Base-by-base conservation (phyloP, 306 rosid genomes). In the Fagus crenata region DNA sequence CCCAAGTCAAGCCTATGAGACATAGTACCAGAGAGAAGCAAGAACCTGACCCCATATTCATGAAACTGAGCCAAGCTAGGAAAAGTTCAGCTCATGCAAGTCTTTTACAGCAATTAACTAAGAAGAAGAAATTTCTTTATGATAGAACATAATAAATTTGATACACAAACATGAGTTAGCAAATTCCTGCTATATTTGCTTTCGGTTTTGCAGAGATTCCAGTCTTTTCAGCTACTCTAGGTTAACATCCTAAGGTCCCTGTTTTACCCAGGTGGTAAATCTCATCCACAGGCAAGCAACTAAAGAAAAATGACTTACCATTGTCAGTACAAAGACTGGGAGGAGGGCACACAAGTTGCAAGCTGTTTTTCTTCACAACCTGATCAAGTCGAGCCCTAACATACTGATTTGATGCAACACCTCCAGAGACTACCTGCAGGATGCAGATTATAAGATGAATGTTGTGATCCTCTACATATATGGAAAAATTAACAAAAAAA, bases 271-370 rank as follows among this genome's bases (percentile, higher is more conserved):
- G 76, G 4, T 18, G 33, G 13, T 4, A 36, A 33, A 56, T 33
- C 56, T 42, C 82, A 75, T 77, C 59, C 77, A 54, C 14, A 78
- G 55, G 40, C 74, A 73, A 73, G 59, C 69, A 35, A 85, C 18
- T 36, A 74, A 9, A 56, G 71, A 74, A 65, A 82, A 22, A 74
- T 42, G 51, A 85, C 75, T 85, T 87, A 92, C 98, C 98, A 46
- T 95, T 95, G 83, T 95, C 98, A 1, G 98, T 95, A 74, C 98
- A 95, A 75, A 95, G 98, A 74, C 83, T 83, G 80, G 97, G 97
- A 86, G 97, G 97, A 79, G 97, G 98, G 83, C 98, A 95, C 46
- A 92, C 86, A 61, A 95, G 92, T 73, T 83, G 89, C 79, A 92
- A 84, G 77, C 84, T 85, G 28, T 87, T 86, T 81, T 86, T 89